A percentile compares a stretch with the other conserved stretches of the same genome.
Evolutionary conservation across 2,329 filamentous ascomycete genomes (phyloP).

Genomic region (Fusarium torreyae): DNA sequence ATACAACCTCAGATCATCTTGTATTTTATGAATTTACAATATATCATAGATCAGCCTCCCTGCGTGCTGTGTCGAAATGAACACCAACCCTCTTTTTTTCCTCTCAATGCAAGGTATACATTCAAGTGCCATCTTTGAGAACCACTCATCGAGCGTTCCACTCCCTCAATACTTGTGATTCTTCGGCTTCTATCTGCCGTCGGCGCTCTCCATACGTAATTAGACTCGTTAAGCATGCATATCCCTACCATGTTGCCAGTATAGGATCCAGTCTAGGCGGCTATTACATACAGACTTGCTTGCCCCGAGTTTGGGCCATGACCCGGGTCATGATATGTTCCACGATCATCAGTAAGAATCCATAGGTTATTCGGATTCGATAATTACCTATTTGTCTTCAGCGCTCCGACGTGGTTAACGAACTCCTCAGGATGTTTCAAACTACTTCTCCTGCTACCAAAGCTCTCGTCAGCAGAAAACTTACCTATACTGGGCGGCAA

Average conservation of each 20-base stretch:
- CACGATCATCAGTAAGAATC: not conserved
- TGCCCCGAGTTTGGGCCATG: not conserved
- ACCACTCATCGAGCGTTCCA: constrained; percentile 35
- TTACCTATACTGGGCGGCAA: not conserved
- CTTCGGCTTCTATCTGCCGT: constrained; percentile 24
- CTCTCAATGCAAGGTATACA: not conserved
- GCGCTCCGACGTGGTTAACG: no score
- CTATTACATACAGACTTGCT: not conserved
- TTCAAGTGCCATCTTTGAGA: not conserved
- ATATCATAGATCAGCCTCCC: not conserved
- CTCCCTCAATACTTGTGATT: constrained; percentile 14
- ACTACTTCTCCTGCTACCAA: not conserved
- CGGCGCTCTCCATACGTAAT: not conserved
- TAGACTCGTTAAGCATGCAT: constrained; percentile 7
- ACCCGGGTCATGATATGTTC: not conserved
- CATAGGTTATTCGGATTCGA: no score
- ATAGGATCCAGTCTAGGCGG: not conserved
- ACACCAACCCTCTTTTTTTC: not conserved
- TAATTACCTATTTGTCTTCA: not conserved
- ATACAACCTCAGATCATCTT: constrained; percentile 1
- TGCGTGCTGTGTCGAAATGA: not conserved
- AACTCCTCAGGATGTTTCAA: not conserved
- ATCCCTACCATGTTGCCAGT: not conserved
- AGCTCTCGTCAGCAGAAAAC: not conserved
- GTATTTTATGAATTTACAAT: not conserved